Conservation (phyloP, 345 rosid genomes). For the Cardamine chenopodiifolia region DNA sequence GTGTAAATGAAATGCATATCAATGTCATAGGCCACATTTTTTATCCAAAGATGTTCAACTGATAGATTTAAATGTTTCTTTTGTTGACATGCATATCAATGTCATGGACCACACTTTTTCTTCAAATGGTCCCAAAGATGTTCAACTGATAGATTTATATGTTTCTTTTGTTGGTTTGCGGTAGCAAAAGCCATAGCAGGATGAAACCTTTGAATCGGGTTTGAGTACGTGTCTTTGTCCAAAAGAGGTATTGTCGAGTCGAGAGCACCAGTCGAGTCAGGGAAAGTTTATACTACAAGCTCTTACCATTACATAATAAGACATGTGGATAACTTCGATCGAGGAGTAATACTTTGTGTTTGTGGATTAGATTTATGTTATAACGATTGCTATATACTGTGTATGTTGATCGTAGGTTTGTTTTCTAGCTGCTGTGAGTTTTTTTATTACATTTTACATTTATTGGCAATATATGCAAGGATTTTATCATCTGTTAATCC, state of each 20-base stretch:
- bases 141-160: conserved; percentile 41
- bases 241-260: conserved; percentile 36
- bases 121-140: conserved; percentile 39
- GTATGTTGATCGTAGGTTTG: conserved; percentile 33
- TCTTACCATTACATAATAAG: conserved; percentile 24
- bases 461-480: not conserved
- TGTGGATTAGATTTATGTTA: conserved; percentile 29
- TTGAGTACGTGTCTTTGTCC: conserved; percentile 38
- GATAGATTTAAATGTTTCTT: conserved; percentile 40
- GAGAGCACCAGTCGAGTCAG: conserved; percentile 34
- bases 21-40: conserved; percentile 41
- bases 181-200: conserved; percentile 20
- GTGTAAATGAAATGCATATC: conserved; percentile 45
- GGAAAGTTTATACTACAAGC: conserved; percentile 27
- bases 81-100: conserved; percentile 42
- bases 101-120: conserved; percentile 42
- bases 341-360: conserved; percentile 24
- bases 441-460: conserved; percentile 11
- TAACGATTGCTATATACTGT: conserved; percentile 17
- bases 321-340: conserved; percentile 39
- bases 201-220: conserved; percentile 43
- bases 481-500: not conserved
- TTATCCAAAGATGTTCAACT: conserved; percentile 33
- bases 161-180: conserved; percentile 38
- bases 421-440: conserved; percentile 27